These are phyloP conservation scores for Nicotiana noctiflora DNA, from an alignment of 257 asterid species.

Conservation along the genomic window DNA sequence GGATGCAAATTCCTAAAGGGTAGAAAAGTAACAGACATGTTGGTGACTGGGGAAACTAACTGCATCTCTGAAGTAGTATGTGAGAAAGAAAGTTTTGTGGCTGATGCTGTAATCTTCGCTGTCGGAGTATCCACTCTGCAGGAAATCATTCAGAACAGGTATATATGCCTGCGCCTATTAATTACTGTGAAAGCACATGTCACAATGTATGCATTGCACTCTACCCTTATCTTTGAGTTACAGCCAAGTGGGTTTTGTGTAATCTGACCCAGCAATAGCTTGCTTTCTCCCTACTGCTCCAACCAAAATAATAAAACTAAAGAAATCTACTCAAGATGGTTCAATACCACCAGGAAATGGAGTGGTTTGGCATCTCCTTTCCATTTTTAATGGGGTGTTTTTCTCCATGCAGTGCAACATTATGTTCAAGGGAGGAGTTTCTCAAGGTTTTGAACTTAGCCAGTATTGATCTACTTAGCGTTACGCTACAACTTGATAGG, in stretches of 20 bases:
- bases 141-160: slow-evolving; percentile 49
- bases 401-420: slow-evolving; percentile 33
- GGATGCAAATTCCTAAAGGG: slow-evolving; percentile 55
- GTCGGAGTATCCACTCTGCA: slow-evolving; percentile 56
- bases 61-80: slow-evolving; percentile 41
- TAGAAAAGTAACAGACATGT: slow-evolving; percentile 45
- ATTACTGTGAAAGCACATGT: not conserved
- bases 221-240: not conserved
- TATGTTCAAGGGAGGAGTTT: slow-evolving; percentile 59
- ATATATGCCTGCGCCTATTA: not conserved
- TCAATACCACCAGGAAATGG: not conserved
- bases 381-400: not conserved
- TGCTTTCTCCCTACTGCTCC: not conserved
- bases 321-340: not conserved
- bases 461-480: slow-evolving; percentile 49
- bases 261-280: not conserved
- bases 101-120: slow-evolving; percentile 46
- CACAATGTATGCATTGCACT: not conserved
- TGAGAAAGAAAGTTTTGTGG: slow-evolving; percentile 53
- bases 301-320: not conserved
- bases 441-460: slow-evolving; percentile 47
- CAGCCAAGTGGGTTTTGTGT: not conserved
- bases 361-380: not conserved
- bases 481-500: slow-evolving; percentile 51
- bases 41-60: slow-evolving; percentile 40